phyloP scores from a whole-genome alignment of 2,329 filamentous ascomycete species.

The Colletotrichum neosansevieriae region DNA sequence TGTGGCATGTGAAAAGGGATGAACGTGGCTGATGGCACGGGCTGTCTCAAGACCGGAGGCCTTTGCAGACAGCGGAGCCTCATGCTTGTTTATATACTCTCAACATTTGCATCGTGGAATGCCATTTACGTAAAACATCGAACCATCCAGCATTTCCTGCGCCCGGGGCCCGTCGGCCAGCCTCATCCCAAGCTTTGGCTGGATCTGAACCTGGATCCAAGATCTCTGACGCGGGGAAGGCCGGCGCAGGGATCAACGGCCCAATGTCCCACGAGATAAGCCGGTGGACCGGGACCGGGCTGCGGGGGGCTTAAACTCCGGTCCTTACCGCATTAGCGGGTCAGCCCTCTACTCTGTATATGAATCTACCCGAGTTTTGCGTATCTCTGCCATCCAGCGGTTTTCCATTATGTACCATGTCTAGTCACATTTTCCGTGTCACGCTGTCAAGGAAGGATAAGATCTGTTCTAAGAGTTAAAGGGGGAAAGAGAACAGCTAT shows the following conservation, averaged over 20 bases:
- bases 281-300: constrained; percentile 6
- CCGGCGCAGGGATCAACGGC: not conserved
- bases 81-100: not conserved
- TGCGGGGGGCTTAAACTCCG: not conserved
- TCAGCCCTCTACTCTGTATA: not conserved
- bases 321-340: not conserved
- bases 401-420: constrained; percentile 11
- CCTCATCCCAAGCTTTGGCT: not conserved
- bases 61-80: not conserved
- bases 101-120: not conserved
- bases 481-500: not conserved
- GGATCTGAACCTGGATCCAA: not conserved
- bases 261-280: not conserved
- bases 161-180: constrained; percentile 2
- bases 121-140: constrained; percentile 42
- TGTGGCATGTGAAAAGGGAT: not conserved
- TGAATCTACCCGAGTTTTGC: constrained; percentile 1
- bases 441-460: not conserved
- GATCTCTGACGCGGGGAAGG: constrained; percentile 7
- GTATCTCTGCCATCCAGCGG: not conserved
- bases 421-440: not conserved
- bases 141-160: constrained; percentile 41
- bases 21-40: not conserved
- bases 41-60: not conserved
- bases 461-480: not conserved